phyloP scores from a whole-genome alignment of 192 early-diverging fungal species.

The Podochytrium sp. region DNA sequence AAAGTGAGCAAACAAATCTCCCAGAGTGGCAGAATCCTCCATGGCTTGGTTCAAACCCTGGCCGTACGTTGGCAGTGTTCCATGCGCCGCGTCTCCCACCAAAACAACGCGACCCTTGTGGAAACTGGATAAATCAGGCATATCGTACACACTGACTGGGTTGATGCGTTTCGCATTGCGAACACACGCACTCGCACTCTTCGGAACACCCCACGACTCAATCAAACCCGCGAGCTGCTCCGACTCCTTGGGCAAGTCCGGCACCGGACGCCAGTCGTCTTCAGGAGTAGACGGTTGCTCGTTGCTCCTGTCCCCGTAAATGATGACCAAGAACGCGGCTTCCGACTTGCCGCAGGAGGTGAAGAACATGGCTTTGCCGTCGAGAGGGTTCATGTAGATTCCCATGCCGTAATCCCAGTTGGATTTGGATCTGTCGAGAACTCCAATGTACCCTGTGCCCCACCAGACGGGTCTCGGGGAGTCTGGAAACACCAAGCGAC shows the following conservation, averaged over 20 bases:
- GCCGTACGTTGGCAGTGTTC: background rate
- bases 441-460: background rate
- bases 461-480: background rate
- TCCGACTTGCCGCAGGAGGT: too few relatives aligned
- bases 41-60: background rate
- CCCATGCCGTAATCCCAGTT: background rate
- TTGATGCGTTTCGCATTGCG: background rate
- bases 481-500: background rate
- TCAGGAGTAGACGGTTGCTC: too few relatives aligned
- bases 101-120: background rate
- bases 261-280: background rate
- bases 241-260: conserved; percentile 4
- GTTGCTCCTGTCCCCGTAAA: too few relatives aligned
- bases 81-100: conserved; percentile 12
- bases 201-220: background rate
- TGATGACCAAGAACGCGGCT: too few relatives aligned
- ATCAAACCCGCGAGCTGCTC: background rate
- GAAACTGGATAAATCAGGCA: background rate
- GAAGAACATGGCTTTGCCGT: too few relatives aligned
- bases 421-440: background rate
- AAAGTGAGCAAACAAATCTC: background rate
- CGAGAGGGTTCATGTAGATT: background rate
- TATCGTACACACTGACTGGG: conserved; percentile 12
- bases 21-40: background rate
- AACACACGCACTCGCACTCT: background rate